phyloP scores from a whole-genome alignment of 208 protist genomes.

The Leishmania lainsoni region DNA sequence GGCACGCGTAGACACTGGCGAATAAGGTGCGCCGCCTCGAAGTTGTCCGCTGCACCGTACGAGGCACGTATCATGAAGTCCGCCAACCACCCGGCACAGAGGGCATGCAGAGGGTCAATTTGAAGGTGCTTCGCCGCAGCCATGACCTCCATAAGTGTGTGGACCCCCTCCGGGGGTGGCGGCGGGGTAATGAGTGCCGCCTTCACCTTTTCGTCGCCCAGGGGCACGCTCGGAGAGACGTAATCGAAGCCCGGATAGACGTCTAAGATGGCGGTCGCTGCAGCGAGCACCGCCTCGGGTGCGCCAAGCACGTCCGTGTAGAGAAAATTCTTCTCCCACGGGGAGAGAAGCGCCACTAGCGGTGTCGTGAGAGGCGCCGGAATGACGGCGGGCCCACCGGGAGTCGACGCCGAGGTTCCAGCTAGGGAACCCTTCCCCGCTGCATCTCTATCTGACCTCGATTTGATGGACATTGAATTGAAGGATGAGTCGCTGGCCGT shows the following conservation, averaged over 20 bases:
- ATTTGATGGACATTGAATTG: not conserved
- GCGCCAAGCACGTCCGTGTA: conserved; percentile 60
- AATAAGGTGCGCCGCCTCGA: conserved; percentile 76
- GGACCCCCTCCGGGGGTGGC: conserved; percentile 45
- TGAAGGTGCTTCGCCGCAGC: conserved; percentile 50
- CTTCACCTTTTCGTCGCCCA: conserved; percentile 29
- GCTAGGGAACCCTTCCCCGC: not conserved
- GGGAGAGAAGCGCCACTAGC: conserved; percentile 48
- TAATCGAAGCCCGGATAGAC: conserved; percentile 62
- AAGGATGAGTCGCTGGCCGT: conserved; percentile 17
- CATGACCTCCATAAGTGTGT: conserved; percentile 43
- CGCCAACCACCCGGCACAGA: conserved; percentile 71
- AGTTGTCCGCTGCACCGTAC: conserved; percentile 66
- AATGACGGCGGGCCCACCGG: conserved; percentile 33
- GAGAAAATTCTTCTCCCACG: conserved; percentile 70
- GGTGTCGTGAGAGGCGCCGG: conserved; percentile 57
- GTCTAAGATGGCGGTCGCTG: conserved; percentile 27
- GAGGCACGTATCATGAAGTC: conserved; percentile 67
- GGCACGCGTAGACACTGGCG: conserved; percentile 63
- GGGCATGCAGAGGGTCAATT: conserved; percentile 49
- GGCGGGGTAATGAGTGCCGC: conserved; percentile 31
- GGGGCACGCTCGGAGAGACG: conserved; percentile 35
- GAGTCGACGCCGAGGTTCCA: not conserved
- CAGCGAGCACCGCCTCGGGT: conserved; percentile 29
- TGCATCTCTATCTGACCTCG: not conserved